Conservation (phyloP, 2,329 filamentous ascomycete genomes). For the Scopulariopsis brevicaulis region DNA sequence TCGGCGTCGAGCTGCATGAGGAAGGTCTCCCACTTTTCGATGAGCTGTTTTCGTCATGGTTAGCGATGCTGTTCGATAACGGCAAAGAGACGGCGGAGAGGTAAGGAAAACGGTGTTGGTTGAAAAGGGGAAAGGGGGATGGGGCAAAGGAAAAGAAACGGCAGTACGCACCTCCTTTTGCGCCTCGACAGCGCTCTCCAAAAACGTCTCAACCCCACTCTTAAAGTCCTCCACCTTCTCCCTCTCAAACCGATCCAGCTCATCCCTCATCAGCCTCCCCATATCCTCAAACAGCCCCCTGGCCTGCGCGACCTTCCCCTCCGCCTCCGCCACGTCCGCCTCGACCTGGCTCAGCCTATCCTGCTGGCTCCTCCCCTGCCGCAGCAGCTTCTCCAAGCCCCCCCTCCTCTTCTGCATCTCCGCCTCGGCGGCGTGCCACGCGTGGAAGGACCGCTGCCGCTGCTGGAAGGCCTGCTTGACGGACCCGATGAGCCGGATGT, state of each 20-base stretch:
- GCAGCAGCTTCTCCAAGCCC: conserved; percentile 85
- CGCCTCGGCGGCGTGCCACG: conserved; percentile 84
- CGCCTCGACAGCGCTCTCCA: conserved; percentile 93
- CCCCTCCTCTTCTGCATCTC: conserved; percentile 84
- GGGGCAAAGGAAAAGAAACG: neutral
- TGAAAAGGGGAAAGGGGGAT: neutral
- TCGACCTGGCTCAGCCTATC: conserved; percentile 86
- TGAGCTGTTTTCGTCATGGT: conserved; percentile 27
- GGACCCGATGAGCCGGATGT: conserved; percentile 88
- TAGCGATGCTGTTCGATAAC: neutral
- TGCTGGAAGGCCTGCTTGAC: conserved; percentile 90
- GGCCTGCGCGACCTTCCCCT: conserved; percentile 85
- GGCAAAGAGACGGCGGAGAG: neutral
- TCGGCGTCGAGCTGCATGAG: conserved; percentile 91
- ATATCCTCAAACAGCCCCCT: conserved; percentile 92
- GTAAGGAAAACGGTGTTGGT: neutral
- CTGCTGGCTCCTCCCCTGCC: conserved; percentile 91
- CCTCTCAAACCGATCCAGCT: conserved; percentile 86
- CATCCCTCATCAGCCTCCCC: conserved; percentile 81
- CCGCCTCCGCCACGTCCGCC: conserved; percentile 89
- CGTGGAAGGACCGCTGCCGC: conserved; percentile 89
- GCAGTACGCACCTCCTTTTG: conserved; percentile 76
- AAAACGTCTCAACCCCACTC: conserved; percentile 90
- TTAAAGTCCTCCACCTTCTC: conserved; percentile 99
- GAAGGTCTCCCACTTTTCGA: conserved; percentile 97